Evolutionary conservation across 768 basidiomycete genomes (phyloP).

Genomic region (Sarcodon aspratus): DNA sequence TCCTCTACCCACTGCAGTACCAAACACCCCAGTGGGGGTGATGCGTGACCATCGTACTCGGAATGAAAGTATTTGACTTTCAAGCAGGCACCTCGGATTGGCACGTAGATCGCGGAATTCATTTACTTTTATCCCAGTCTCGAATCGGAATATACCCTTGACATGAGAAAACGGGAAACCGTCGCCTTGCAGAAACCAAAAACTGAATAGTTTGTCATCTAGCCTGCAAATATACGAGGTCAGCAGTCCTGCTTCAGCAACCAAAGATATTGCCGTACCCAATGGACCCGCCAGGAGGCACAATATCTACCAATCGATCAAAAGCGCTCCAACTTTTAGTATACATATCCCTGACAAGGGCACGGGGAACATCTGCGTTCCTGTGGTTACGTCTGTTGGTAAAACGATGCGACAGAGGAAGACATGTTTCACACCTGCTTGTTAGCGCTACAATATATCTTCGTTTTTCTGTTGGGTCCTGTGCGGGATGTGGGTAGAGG

Average conservation of each 20-base stretch:
- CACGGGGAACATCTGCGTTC: slow-evolving; percentile 78
- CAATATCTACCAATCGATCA: slow-evolving; percentile 78
- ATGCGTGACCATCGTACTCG: slow-evolving; percentile 75
- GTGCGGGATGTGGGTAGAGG: slow-evolving; percentile 73
- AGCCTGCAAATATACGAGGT: slow-evolving; percentile 28
- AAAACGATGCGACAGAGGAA: background rate
- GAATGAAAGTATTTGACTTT: slow-evolving; percentile 73
- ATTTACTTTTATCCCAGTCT: slow-evolving; percentile 78
- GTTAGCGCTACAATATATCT: slow-evolving; percentile 63
- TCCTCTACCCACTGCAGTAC: slow-evolving; percentile 23
- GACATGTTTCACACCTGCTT: slow-evolving; percentile 39
- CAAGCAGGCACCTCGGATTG: slow-evolving; percentile 78
- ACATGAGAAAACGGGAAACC: slow-evolving; percentile 65
- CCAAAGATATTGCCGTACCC: slow-evolving; percentile 37
- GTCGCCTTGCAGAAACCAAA: slow-evolving; percentile 79
- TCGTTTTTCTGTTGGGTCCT: slow-evolving; percentile 61
- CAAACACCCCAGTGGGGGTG: slow-evolving; percentile 57
- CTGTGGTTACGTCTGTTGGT: slow-evolving; percentile 20
- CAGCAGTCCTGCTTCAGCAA: background rate
- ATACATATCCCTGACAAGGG: slow-evolving; percentile 82
- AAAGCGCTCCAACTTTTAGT: slow-evolving; percentile 92
- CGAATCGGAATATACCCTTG: slow-evolving; percentile 81
- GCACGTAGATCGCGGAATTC: slow-evolving; percentile 85
- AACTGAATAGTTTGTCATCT: slow-evolving; percentile 85
- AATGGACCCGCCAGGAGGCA: slow-evolving; percentile 84